Conservation (phyloP, 169 alveolate species). For the Babesia ovata region DNA sequence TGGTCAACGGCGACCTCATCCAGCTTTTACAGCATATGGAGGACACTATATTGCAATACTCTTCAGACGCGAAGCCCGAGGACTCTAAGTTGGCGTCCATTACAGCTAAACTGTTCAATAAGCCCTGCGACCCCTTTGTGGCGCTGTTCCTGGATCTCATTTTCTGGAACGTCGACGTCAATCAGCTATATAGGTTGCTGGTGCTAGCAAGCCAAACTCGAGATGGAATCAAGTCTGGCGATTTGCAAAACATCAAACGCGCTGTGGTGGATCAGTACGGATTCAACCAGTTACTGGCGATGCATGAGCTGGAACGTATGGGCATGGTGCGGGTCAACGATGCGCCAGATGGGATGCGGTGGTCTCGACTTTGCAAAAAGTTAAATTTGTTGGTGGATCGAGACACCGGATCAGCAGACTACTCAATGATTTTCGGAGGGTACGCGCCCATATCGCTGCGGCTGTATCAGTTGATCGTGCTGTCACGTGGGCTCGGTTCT, state of each 20-base stretch:
- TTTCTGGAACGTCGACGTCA: constrained; percentile 58
- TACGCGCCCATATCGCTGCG: constrained; percentile 77
- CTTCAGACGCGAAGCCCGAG: constrained; percentile 41
- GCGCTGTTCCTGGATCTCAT: constrained; percentile 65
- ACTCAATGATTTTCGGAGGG: constrained; percentile 73
- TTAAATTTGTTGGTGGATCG: constrained; percentile 70
- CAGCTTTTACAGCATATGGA: constrained; percentile 79
- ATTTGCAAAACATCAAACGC: constrained; percentile 67
- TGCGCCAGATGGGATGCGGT: constrained; percentile 38
- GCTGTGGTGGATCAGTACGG: constrained; percentile 77
- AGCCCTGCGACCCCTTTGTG: constrained; percentile 46
- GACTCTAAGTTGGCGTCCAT: constrained; percentile 45
- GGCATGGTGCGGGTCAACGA: constrained; percentile 50
- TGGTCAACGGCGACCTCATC: constrained; percentile 71
- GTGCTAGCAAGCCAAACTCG: constrained; percentile 65
- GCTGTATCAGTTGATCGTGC: constrained; percentile 59
- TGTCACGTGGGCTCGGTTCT: constrained; percentile 29
- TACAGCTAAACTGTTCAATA: constrained; percentile 49
- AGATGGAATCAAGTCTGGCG: constrained; percentile 62
- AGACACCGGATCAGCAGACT: constrained; percentile 60
- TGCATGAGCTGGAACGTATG: constrained; percentile 39
- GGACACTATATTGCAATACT: constrained; percentile 75
- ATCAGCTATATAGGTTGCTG: constrained; percentile 65
- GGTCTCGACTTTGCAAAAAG: constrained; percentile 69
- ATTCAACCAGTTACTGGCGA: constrained; percentile 50